phyloP scores from a whole-genome alignment of 2,329 filamentous ascomycete species.

The Rutstroemia sp. region DNA sequence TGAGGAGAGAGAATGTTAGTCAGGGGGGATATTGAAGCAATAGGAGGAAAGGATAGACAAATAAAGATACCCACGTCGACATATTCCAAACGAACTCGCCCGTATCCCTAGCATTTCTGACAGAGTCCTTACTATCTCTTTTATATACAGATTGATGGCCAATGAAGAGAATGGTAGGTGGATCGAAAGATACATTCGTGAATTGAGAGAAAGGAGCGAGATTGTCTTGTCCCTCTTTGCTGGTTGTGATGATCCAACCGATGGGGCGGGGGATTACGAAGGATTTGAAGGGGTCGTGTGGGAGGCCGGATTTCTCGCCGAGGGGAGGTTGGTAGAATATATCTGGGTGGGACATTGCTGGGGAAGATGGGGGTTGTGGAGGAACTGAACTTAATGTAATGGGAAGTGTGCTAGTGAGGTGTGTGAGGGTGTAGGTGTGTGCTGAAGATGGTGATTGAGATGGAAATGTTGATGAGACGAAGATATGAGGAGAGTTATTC shows the following conservation, averaged over 20 bases:
- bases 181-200: constrained; percentile 14
- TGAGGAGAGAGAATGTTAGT: no score
- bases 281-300: constrained; percentile 14
- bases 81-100: constrained; percentile 17
- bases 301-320: constrained; percentile 8
- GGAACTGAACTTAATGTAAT: neutral
- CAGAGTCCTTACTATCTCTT: constrained; percentile 10
- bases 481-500: no score
- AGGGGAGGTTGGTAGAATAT: constrained; percentile 10
- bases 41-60: neutral
- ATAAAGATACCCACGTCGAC: constrained; percentile 9
- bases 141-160: constrained; percentile 12
- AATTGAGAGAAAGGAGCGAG: constrained; percentile 13
- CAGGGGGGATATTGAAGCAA: neutral
- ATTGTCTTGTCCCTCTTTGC: constrained; percentile 10
- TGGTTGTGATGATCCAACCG: constrained; percentile 8
- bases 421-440: neutral
- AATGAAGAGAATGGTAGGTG: constrained; percentile 13
- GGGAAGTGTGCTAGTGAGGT: neutral
- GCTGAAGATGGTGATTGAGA: no score
- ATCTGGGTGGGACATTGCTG: constrained; percentile 5
- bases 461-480: no score
- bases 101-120: constrained; percentile 13
- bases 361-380: neutral
- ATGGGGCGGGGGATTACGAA: constrained; percentile 4